Percentiles rank a stretch among this genome's conserved stretches.
Conservation (phyloP, 257 asterid species). For the Salvia miltiorrhiza region DNA sequence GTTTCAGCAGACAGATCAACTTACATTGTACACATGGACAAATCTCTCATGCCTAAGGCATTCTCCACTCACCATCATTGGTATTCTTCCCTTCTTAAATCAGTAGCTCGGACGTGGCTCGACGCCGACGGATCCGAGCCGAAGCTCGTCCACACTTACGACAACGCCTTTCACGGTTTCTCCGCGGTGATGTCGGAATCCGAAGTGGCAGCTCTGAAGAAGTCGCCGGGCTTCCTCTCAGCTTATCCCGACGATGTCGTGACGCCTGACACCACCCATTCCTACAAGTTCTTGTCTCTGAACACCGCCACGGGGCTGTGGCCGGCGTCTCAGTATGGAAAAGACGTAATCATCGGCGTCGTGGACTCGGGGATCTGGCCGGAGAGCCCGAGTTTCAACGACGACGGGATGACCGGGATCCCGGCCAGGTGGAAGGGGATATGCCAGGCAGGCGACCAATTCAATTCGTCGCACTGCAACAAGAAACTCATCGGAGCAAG, state of each 20-base stretch:
- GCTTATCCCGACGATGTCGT: not conserved
- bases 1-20: constrained; percentile 31
- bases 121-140: not conserved
- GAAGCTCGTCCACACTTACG: constrained; percentile 43
- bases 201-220: constrained; percentile 37
- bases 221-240: constrained; percentile 49
- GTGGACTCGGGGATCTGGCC: constrained; percentile 64
- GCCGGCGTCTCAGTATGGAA: constrained; percentile 54
- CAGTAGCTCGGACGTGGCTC: not conserved
- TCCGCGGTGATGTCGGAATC: constrained; percentile 40
- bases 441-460: constrained; percentile 44
- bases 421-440: constrained; percentile 58
- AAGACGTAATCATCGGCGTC: constrained; percentile 52
- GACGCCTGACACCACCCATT: constrained; percentile 49
- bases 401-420: constrained; percentile 42
- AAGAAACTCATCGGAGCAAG: constrained; percentile 51
- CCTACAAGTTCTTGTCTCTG: constrained; percentile 42
- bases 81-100: constrained; percentile 33
- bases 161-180: constrained; percentile 55
- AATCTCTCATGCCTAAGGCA: constrained; percentile 45
- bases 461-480: constrained; percentile 49
- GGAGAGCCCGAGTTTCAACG: constrained; percentile 53
- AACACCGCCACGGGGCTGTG: constrained; percentile 45
- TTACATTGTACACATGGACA: constrained; percentile 51
- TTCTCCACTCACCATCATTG: constrained; percentile 34